Percentiles rank a stretch among this genome's conserved stretches.
Conservation (phyloP, 1,139 yeast genomes). For the Pneumocystis sp. region DNA sequence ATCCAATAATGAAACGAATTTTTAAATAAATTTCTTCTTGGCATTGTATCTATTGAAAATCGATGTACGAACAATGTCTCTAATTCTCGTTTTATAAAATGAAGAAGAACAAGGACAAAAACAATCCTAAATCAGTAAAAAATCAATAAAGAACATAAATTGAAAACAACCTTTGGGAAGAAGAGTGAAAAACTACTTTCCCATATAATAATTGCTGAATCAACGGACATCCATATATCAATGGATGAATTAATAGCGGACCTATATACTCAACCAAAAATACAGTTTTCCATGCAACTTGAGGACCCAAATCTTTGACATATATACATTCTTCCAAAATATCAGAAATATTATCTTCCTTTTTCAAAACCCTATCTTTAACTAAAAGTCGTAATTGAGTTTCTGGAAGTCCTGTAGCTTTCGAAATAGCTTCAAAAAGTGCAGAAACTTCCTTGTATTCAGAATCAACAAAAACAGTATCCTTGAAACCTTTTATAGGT, state of each 20-base stretch:
- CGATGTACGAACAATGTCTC: conserved; percentile 75
- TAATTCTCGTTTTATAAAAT: conserved; percentile 72
- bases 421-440: conserved; percentile 21
- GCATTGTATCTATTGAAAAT: conserved; percentile 87
- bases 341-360: conserved; percentile 23
- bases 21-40: conserved; percentile 68
- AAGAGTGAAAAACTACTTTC: conserved; percentile 27
- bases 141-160: conserved; percentile 9
- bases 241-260: conserved; percentile 66
- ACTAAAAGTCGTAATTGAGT: neutral
- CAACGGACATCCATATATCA: conserved; percentile 35
- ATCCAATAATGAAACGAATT: conserved; percentile 87
- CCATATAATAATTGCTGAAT: conserved; percentile 25
- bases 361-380: conserved; percentile 24
- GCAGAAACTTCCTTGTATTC: conserved; percentile 6
- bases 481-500: neutral
- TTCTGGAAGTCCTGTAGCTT: neutral
- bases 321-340: conserved; percentile 25
- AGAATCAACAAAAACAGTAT: neutral
- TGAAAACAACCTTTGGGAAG: conserved; percentile 41
- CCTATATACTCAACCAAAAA: conserved; percentile 78
- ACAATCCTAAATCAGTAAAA: conserved; percentile 7
- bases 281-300: conserved; percentile 81
- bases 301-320: conserved; percentile 86
- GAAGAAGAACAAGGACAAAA: conserved; percentile 42